A percentile compares a stretch with the other conserved stretches of the same genome.
These are phyloP conservation scores for Emergomyces pasteurianus DNA, from an alignment of 2,329 filamentous ascomycete genomes.

Conservation along the genomic window DNA sequence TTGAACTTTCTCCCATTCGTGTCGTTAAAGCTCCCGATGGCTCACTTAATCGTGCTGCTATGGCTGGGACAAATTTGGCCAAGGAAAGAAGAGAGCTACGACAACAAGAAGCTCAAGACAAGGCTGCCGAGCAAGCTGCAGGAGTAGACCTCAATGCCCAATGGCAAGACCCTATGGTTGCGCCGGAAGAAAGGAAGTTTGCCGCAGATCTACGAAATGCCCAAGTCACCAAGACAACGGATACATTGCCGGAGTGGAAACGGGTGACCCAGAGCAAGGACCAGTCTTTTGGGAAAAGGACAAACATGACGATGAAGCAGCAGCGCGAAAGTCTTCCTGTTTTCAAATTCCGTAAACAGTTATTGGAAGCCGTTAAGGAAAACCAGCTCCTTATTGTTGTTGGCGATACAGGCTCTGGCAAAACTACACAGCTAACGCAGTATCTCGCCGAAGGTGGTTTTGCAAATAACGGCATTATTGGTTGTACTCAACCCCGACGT, in stretches of 20 bases:
- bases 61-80: conserved; percentile 77
- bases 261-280: conserved; percentile 67
- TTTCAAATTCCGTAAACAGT: conserved; percentile 72
- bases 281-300: conserved; percentile 71
- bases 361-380: conserved; percentile 73
- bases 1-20: conserved; percentile 88
- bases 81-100: conserved; percentile 83
- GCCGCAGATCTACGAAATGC: conserved; percentile 70
- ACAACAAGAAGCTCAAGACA: conserved; percentile 74
- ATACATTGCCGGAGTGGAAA: conserved; percentile 86
- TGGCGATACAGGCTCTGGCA: conserved; percentile 92
- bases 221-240: conserved; percentile 46
- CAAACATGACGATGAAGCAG: conserved; percentile 85
- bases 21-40: conserved; percentile 96
- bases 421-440: conserved; percentile 92
- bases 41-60: conserved; percentile 92
- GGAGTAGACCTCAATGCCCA: conserved; percentile 78
- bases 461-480: conserved; percentile 75
- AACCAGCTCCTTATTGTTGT: conserved; percentile 94
- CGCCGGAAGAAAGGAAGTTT: conserved; percentile 74
- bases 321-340: conserved; percentile 85
- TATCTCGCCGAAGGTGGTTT: conserved; percentile 91
- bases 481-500: conserved; percentile 92
- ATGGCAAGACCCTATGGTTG: conserved; percentile 96
- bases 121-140: conserved; percentile 58